Evolutionary conservation across 768 basidiomycete genomes (phyloP), one percentile per base, ranked within the genome.

Genomic region (Mycena amicta): DNA sequence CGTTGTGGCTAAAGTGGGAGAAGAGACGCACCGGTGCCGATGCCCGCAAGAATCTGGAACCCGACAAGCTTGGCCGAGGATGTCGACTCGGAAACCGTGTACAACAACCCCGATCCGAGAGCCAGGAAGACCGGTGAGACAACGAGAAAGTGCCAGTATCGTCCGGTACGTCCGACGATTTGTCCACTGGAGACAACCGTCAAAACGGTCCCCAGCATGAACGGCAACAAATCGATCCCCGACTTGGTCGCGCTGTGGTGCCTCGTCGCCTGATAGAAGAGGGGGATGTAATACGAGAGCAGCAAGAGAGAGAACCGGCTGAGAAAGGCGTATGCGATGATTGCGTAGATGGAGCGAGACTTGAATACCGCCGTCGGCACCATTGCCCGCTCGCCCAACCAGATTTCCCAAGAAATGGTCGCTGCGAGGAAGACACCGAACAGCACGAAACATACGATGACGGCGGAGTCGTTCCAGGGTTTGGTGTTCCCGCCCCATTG

Each of bases 401-500:
- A 52, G 2, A 52, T 45, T 40, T 57, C 56, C 56, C 56, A 57
- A 2, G 23, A 25, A 25, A 57, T 31, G 13, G 40, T 33, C n/a
- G n/a, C n/a, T n/a, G n/a, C n/a, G n/a, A n/a, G n/a, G n/a, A n/a
- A n/a, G n/a, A n/a, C n/a, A n/a, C n/a, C n/a, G n/a, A n/a, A n/a
- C n/a, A n/a, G n/a, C n/a, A n/a, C n/a, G n/a, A n/a, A n/a, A n/a
- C n/a, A n/a, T n/a, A 53, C 50, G 53, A 71, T 62, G 47, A 62
- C 56, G 23, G 41, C 57, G 27, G 29, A 18, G 54, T 61, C 29
- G 39, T 60, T 63, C 81, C 81, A 82, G 0, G 75, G 65, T 60
- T 77, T 76, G 20, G 69, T 64, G 61, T 76, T 75, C 0, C 80
- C 80, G 20, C 79, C 80, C 75, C 77, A 78, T 53, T 78, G 75